Evolutionary conservation across 768 basidiomycete species (phyloP), one percentile per base, ranked within the genome.

Genomic region (Suillus discolor): DNA sequence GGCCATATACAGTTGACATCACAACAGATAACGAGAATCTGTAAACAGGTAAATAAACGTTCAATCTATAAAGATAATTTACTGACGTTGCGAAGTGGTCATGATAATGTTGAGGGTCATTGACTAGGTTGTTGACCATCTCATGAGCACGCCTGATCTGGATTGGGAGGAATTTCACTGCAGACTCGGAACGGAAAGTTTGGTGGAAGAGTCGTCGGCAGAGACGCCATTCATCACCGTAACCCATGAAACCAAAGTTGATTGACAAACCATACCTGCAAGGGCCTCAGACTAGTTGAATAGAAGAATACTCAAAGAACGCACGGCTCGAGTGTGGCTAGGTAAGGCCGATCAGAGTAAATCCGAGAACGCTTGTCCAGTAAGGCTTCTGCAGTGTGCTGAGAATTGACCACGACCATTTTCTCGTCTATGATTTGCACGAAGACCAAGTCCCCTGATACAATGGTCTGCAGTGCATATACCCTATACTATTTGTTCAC

Each of bases 181-280:
- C 62, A 59, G 77, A 66, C 15, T 75, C 75, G 28, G 75, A 67
- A 57, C 79, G 76, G 64, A 81, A 80, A 62, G 76, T 77, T 55
- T 80, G 77, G 67, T 79, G 77, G 63, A 80, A 80, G 36, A 72
- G 65, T 54, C 75, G 73, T 51, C 80, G 72, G 67, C 77, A 78
- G 7, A 71, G 68, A 49, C 79, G 77, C 61, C 63, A 64, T 36
- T 64, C 38, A 31, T 64, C 55, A 5, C 59, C 59, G 28, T 65
- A 65, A 3, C 9, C 3, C 12, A 25, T 25, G 38, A 65, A 65
- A 13, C 9, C 59, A 20, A 65, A 65, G 20, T 42, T 39, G 36
- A 44, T 18, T 15, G 38, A 28, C 42, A 41, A 61, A 4, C 64
- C 64, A 54, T 34, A 65, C 23, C 64, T 65, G 34, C 23, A 47